These are phyloP conservation scores for Ceratorhiza oryzae-sativae DNA, from an alignment of 1,284 basidiomycete genomes.

Conservation along the genomic window DNA sequence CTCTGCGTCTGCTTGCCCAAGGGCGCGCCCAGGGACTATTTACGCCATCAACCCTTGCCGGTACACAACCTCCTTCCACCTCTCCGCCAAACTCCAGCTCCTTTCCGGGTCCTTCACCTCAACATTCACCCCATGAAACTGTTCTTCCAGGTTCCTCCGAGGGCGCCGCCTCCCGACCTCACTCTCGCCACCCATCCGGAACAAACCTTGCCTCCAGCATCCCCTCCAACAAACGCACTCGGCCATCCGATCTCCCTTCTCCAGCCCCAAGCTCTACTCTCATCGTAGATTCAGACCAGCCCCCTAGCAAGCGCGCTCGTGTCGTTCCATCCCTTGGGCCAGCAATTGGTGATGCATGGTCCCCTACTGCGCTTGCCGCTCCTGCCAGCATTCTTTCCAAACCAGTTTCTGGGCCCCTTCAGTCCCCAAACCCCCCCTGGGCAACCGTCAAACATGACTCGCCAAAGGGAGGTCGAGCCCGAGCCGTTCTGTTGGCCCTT, in stretches of 20 bases:
- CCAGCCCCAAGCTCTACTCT: constrained; percentile 30
- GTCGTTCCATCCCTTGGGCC: constrained; percentile 60
- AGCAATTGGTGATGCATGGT: constrained; percentile 56
- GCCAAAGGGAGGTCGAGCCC: constrained; percentile 41
- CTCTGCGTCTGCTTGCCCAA: constrained; percentile 78
- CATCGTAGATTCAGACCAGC: constrained; percentile 5
- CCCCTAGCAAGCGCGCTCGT: constrained; percentile 16
- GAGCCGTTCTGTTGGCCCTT: constrained; percentile 41
- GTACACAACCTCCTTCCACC: constrained; percentile 19
- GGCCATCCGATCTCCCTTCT: constrained; percentile 41
- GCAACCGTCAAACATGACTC: constrained; percentile 32
- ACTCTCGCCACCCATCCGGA: constrained; percentile 39
- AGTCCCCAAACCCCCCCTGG: constrained; percentile 8
- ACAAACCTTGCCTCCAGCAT: neutral
- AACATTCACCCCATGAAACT: constrained; percentile 19
- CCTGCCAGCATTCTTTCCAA: constrained; percentile 38
- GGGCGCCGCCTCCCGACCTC: constrained; percentile 29
- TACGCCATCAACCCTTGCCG: constrained; percentile 67
- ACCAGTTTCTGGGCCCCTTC: constrained; percentile 1
- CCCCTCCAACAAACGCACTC: constrained; percentile 37
- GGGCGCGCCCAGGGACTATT: constrained; percentile 84
- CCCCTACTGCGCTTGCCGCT: constrained; percentile 58
- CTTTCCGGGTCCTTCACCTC: constrained; percentile 23
- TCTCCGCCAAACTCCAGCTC: constrained; percentile 25
- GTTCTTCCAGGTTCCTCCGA: constrained; percentile 27